Conservation (phyloP, 2,329 filamentous ascomycete species). For the Mycogone perniciosa region DNA sequence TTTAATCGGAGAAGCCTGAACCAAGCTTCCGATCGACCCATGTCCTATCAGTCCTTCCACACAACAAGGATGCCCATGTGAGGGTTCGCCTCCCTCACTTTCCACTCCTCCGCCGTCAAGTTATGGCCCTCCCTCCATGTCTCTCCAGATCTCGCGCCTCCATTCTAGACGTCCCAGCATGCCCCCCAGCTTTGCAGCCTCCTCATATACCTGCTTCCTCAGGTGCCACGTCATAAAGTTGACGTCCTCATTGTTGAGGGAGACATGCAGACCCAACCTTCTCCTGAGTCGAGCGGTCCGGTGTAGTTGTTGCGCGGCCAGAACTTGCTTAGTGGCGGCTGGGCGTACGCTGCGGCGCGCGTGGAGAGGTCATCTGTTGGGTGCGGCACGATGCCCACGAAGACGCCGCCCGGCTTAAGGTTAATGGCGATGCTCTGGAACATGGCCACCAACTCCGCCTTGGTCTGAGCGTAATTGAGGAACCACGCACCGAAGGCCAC, state of each 20-base stretch:
- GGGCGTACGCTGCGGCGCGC: background rate
- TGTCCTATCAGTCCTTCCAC: too few species aligned
- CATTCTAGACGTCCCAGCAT: slow-evolving; percentile 9
- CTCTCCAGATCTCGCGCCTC: background rate
- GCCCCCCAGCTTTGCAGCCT: slow-evolving; percentile 10
- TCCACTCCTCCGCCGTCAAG: too few species aligned
- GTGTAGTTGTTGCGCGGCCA: background rate
- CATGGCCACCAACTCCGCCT: slow-evolving; percentile 7
- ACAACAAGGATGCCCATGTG: too few species aligned
- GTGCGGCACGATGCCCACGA: slow-evolving; percentile 10
- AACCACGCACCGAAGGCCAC: slow-evolving; percentile 10
- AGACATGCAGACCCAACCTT: background rate
- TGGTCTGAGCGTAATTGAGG: slow-evolving; percentile 9
- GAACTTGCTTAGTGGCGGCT: background rate
- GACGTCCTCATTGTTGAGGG: background rate
- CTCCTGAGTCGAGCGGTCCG: background rate
- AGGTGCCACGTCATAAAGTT: slow-evolving; percentile 13
- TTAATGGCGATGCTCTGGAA: slow-evolving; percentile 11
- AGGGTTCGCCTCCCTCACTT: too few species aligned
- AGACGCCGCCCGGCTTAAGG: slow-evolving; percentile 11
- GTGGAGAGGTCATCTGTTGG: slow-evolving; percentile 4
- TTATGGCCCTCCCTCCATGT: too few species aligned
- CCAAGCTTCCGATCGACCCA: too few species aligned
- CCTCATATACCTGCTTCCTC: slow-evolving; percentile 7
- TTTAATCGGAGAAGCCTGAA: too few species aligned